Evolutionary conservation across 768 basidiomycete species (phyloP).

Genomic region (Amylocystis lapponica): DNA sequence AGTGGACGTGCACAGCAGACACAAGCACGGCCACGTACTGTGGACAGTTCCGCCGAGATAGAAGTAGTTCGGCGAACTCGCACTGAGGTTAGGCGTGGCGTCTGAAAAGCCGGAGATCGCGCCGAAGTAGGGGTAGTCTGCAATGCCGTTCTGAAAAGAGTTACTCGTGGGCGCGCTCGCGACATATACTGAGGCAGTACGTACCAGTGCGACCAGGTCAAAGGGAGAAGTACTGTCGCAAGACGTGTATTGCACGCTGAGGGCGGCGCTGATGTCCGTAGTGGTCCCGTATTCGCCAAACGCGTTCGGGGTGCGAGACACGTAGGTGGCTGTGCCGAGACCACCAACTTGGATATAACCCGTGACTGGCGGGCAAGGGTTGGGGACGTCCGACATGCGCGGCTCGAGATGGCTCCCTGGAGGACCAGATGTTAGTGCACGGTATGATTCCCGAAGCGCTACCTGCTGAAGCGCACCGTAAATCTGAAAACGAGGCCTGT

Average conservation of each 20-base stretch:
- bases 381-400: slow-evolving; percentile 1
- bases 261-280: slow-evolving; percentile 7
- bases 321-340: slow-evolving; percentile 2
- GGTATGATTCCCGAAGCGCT: not conserved
- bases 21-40: slow-evolving; percentile 3
- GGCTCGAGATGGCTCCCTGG: slow-evolving; percentile 6
- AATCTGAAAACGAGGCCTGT: slow-evolving; percentile 11
- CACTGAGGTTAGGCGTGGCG: slow-evolving; percentile 4
- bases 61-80: slow-evolving; percentile 12
- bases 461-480: slow-evolving; percentile 6
- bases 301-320: slow-evolving; percentile 8
- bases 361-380: slow-evolving; percentile 1
- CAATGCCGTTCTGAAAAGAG: slow-evolving; percentile 7
- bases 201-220: slow-evolving; percentile 12
- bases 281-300: slow-evolving; percentile 19
- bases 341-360: slow-evolving; percentile 9
- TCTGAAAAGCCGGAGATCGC: slow-evolving; percentile 10
- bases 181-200: slow-evolving; percentile 1
- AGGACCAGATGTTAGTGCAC: no score
- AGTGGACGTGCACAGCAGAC: not conserved
- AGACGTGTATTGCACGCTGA: slow-evolving; percentile 8
- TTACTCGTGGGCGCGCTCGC: not conserved
- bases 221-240: slow-evolving; percentile 8
- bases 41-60: slow-evolving; percentile 10
- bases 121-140: slow-evolving; percentile 8